Base-by-base conservation (phyloP, 2,329 filamentous ascomycete species). In the Penicillium paneum region DNA sequence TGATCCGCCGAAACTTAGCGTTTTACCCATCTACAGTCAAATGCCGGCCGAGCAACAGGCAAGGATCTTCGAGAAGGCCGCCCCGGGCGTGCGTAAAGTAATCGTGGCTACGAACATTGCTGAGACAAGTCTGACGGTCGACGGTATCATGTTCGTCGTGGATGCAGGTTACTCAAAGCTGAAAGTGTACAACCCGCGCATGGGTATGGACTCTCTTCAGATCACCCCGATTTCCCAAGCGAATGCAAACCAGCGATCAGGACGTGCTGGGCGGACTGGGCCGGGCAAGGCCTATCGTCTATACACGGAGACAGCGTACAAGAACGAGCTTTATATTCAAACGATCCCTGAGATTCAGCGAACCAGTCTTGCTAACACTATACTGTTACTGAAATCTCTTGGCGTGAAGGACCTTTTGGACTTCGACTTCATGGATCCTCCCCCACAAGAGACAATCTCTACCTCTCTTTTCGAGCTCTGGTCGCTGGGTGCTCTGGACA, bases 401-500 rank as follows among this genome's bases (percentile, higher is more conserved):
- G 94, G 94, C 0, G 93, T 99, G 17, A 93, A 90, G 68, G 92
- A 99, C 63, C 79, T 99, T 10, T 77, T 99, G 1, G 93, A 99
- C 71, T 99, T 99, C 68, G 91, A 97, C 71, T 99, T 99, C 66
- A 97, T 99, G 93, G 94, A 99, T 64, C 94, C 94, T 1, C 94
- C 94, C 7, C 94, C 94, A 0, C 94, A 99, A 74, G 95, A 99
- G 67, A 97, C 92, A 0, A 97, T 99, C 62, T 93, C 91, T 0
- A 99, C 94, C 0, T 97, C 92, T 3, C 86, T 99, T 34, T 99
- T 97, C 74, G 94, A 99, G 66, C 83, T 99, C 0, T 99, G 94
- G 94, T 92, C 94, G 0, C 80, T 99, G 0, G 94, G 94, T 1
- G 93, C 94, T 0, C 76, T 99, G 12, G 91, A 97, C 70, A 97